Evolutionary conservation across 768 basidiomycete species (phyloP).

Genomic region (Hericium alpestre): DNA sequence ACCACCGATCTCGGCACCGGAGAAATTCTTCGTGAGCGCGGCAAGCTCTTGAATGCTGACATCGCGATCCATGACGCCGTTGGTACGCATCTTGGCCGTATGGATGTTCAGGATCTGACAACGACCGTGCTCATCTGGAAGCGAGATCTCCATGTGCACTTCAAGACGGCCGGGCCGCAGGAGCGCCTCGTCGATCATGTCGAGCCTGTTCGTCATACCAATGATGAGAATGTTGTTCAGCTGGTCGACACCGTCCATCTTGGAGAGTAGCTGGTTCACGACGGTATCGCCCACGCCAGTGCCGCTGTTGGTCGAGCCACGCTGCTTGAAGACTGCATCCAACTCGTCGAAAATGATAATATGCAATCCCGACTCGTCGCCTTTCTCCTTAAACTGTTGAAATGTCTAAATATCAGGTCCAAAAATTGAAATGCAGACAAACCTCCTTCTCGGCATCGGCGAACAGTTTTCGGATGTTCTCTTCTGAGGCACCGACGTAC

Average conservation of each 20-base stretch:
- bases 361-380: conserved; percentile 92
- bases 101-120: conserved; percentile 92
- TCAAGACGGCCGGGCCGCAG: conserved; percentile 96
- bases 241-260: conserved; percentile 99
- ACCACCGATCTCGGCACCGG: conserved; percentile 92
- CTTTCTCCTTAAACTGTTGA: conserved; percentile 86
- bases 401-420: conserved; percentile 1
- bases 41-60: conserved; percentile 82
- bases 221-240: conserved; percentile 98
- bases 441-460: conserved; percentile 98
- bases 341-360: conserved; percentile 99
- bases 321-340: conserved; percentile 97
- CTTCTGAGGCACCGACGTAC: conserved; percentile 93
- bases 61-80: conserved; percentile 79
- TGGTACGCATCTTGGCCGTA: conserved; percentile 86
- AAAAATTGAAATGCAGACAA: conserved; percentile 11
- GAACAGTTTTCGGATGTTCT: conserved; percentile 95
- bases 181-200: conserved; percentile 98
- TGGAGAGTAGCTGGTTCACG: conserved; percentile 95
- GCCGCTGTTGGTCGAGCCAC: conserved; percentile 82
- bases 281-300: conserved; percentile 99
- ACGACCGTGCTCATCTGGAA: conserved; percentile 90
- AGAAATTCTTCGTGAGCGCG: conserved; percentile 86
- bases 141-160: conserved; percentile 98
- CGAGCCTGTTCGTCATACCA: conserved; percentile 96